A percentile compares a stretch with the other conserved stretches of the same genome.
phyloP scores from a whole-genome alignment of 352 stramenopile genomes.

The Phytopythium montanum region DNA sequence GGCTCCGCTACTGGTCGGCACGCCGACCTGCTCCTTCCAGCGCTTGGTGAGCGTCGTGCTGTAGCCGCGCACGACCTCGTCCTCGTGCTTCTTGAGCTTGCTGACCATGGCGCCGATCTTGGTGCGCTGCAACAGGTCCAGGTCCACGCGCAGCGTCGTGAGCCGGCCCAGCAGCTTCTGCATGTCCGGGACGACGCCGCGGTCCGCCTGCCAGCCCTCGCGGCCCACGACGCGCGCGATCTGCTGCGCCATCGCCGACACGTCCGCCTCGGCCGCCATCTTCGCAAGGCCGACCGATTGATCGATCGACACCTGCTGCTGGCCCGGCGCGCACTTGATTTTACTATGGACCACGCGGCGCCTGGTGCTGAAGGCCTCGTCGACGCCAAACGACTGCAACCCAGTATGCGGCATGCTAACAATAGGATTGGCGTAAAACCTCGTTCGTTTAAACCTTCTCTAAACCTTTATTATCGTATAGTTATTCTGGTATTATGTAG shows the following conservation, averaged over 20 bases:
- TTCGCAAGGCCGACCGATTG: no score
- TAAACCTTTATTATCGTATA: no score
- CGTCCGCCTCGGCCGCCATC: slow-evolving; percentile 44
- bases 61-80: slow-evolving; percentile 78
- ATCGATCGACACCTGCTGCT: slow-evolving; percentile 29
- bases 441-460: no score
- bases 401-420: background rate
- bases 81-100: slow-evolving; percentile 84
- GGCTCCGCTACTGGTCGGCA: slow-evolving; percentile 14
- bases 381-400: background rate
- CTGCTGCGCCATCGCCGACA: slow-evolving; percentile 62
- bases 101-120: slow-evolving; percentile 79
- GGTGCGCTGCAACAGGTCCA: slow-evolving; percentile 69
- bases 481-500: no score
- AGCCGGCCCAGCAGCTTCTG: slow-evolving; percentile 67
- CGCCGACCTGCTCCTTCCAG: slow-evolving; percentile 73
- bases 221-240: slow-evolving; percentile 63
- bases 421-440: slow-evolving; percentile 1
- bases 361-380: background rate
- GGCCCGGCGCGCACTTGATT: background rate
- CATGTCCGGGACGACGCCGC: slow-evolving; percentile 53
- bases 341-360: background rate
- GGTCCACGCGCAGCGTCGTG: slow-evolving; percentile 74
- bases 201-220: slow-evolving; percentile 62
- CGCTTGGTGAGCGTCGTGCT: slow-evolving; percentile 79